Evolutionary conservation across 2,329 filamentous ascomycete genomes (phyloP).

Genomic region (Macrophomina phaseolina): DNA sequence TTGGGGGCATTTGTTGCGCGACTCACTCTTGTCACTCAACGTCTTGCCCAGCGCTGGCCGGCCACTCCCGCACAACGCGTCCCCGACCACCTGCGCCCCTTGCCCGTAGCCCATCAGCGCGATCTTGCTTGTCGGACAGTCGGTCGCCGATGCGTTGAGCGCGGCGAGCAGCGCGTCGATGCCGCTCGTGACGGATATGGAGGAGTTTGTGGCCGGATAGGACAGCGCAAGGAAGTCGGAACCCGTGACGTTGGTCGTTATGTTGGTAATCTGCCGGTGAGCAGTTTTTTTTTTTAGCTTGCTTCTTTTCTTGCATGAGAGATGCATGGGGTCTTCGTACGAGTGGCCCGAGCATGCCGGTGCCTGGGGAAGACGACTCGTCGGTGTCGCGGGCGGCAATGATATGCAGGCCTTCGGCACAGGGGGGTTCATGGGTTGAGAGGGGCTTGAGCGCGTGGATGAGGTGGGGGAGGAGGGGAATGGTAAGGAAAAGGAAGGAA

Average conservation of each 20-base stretch:
- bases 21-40: neutral
- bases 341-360: neutral
- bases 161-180: neutral
- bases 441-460: neutral
- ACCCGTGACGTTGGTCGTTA: neutral
- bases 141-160: neutral
- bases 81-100: neutral
- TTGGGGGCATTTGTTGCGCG: too few relatives aligned
- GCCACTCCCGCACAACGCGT: neutral
- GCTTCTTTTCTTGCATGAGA: too few relatives aligned
- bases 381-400: neutral
- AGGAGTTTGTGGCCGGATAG: neutral
- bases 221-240: neutral
- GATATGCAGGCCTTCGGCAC: neutral
- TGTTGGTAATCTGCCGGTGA: neutral
- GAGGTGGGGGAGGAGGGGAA: neutral
- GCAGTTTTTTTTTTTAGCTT: too few relatives aligned
- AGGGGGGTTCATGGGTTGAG: neutral
- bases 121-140: neutral
- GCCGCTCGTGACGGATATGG: neutral
- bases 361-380: neutral
- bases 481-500: neutral
- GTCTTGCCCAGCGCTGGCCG: neutral
- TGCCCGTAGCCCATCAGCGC: neutral
- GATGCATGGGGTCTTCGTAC: too few relatives aligned